Evolutionary conservation across 495 filamentous ascomycete genomes (phyloP).

Genomic region (Jackrogersella multiformis): DNA sequence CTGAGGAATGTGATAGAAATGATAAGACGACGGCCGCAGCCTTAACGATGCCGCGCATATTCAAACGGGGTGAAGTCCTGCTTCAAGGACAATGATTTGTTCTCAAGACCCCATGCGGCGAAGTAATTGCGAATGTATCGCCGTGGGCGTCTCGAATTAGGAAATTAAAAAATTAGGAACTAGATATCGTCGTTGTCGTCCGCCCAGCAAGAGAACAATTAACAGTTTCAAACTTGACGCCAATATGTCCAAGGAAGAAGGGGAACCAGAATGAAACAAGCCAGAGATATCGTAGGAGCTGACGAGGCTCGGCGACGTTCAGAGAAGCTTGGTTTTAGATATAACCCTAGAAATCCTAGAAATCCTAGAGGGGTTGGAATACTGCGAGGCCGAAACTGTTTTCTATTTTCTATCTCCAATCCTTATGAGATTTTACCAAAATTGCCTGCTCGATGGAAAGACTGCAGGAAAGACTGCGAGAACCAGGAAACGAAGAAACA

Average conservation of each 20-base stretch:
- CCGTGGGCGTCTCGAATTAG: constrained; percentile 20
- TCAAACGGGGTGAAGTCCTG: constrained; percentile 38
- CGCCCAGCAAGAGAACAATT: constrained; percentile 1
- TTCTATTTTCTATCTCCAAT: not conserved
- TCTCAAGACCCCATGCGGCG: constrained; percentile 46
- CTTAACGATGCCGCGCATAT: constrained; percentile 44
- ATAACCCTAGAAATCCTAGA: not conserved
- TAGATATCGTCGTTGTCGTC: constrained; percentile 13
- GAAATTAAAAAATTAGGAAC: constrained; percentile 11
- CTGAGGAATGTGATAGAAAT: constrained; percentile 31
- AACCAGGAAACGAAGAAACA: not conserved
- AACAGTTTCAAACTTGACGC: constrained; percentile 2
- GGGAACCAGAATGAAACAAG: constrained; percentile 33
- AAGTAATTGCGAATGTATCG: constrained; percentile 14
- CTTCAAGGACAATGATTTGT: constrained; percentile 34
- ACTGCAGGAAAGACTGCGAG: constrained; percentile 6
- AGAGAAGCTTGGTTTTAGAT: constrained; percentile 28
- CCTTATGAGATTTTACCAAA: no score
- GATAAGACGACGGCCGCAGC: constrained; percentile 39
- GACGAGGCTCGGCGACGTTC: constrained; percentile 14
- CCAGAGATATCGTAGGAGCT: constrained; percentile 15
- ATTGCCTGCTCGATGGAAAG: not conserved
- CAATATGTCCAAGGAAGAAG: constrained; percentile 25
- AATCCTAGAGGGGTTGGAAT: constrained; percentile 17
- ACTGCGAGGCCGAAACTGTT: constrained; percentile 16